Base-by-base conservation (phyloP, 2,329 filamentous ascomycete genomes). In the Dothistroma septosporum region DNA sequence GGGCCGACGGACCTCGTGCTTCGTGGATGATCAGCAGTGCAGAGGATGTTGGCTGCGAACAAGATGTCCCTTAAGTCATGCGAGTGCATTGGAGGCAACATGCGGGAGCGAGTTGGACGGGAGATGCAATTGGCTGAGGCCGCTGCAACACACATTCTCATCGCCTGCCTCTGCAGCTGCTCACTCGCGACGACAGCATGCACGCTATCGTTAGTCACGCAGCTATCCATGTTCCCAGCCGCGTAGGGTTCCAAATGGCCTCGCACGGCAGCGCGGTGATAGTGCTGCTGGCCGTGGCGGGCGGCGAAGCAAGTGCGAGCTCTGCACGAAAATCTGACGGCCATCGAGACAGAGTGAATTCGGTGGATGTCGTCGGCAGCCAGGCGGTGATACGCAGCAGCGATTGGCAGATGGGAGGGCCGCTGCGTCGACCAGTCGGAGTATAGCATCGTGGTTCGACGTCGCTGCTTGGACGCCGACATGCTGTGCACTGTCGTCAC, bases 181-280 rank as follows among this genome's bases (percentile, higher is more conserved):
- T 57, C 44, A 49, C 50, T 35, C 55, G 55, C 52, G 37, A 37
- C 55, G 24, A 33, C 10, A 21, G 33, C 57, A 21, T 59, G 57
- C 55, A 57, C 24, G 55, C 55, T 49, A 37, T 57, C 55, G 55
- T 46, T 57, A 50, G 55, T 35, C 31, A 28, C 33, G 46, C 46
- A 52, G 55, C 55, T 46, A 59, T 59, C 49, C 57, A 59, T 47
- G 57, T 41, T 59, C 6, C 14, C 2, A 4, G 41, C 14, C n/a
- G 41, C 41, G 19, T 19, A 44, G 41, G 41, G 14, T 44, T 44
- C 14, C 41, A 44, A 44, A 19, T 44, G 49, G 32, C 33, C 46
- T 16, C 50, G 55, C 55, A 57, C 31, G 55, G 55, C 55, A 49
- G 31, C 31, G 10, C 10, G 48, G 48, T 28, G 48, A 19, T 24